phyloP scores from a whole-genome alignment of 495 filamentous ascomycete genomes.

The Thozetella sp. region DNA sequence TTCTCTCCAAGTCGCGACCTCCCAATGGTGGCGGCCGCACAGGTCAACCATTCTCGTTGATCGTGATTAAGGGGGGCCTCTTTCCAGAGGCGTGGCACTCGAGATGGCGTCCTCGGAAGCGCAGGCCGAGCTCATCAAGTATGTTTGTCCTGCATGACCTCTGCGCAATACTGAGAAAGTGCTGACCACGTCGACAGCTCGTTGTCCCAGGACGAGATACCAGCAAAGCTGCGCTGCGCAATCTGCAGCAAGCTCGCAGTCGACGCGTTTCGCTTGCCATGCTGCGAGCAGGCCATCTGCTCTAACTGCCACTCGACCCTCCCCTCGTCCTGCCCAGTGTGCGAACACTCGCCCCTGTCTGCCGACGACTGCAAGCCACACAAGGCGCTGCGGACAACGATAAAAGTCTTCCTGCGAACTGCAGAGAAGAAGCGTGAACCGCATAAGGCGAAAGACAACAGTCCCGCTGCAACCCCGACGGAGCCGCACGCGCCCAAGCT shows the following conservation, averaged over 20 bases:
- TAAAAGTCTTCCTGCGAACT: slow-evolving; percentile 84
- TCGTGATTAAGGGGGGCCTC: neutral
- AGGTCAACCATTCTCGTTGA: neutral
- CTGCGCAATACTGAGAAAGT: neutral
- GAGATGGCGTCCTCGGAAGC: slow-evolving; percentile 28
- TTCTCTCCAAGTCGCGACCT: neutral
- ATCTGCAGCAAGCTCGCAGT: slow-evolving; percentile 90
- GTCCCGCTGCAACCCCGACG: slow-evolving; percentile 25
- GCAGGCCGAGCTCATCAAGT: slow-evolving; percentile 39
- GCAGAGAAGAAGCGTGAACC: slow-evolving; percentile 81
- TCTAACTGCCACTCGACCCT: slow-evolving; percentile 80
- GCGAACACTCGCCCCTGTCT: slow-evolving; percentile 84
- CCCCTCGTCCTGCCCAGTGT: slow-evolving; percentile 84
- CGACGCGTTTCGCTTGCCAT: slow-evolving; percentile 88
- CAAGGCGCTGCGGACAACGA: slow-evolving; percentile 83
- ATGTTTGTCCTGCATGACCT: slow-evolving; percentile 6
- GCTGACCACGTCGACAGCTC: slow-evolving; percentile 55
- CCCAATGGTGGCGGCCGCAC: neutral
- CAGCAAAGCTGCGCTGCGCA: slow-evolving; percentile 91
- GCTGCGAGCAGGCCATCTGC: slow-evolving; percentile 95
- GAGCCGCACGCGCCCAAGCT: slow-evolving; percentile 36
- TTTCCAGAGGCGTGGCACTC: neutral
- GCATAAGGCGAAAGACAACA: slow-evolving; percentile 52
- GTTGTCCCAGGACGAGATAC: slow-evolving; percentile 81
- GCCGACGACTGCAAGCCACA: slow-evolving; percentile 86